phyloP scores from a whole-genome alignment of 73 alveolate species.

The Paramecium biaurelia region DNA sequence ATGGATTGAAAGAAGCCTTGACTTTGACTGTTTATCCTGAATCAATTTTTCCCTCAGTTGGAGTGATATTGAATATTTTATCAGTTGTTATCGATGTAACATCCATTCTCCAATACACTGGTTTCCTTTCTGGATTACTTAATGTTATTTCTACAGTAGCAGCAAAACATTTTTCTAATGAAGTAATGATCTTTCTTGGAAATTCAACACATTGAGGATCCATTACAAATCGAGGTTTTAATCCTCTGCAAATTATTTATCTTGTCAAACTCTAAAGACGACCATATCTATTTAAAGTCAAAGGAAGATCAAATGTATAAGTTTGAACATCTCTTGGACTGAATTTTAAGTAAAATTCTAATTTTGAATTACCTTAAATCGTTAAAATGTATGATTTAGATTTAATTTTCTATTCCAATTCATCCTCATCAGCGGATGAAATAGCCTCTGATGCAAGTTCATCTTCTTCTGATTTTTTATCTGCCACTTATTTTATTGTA shows the following conservation, averaged over 20 bases:
- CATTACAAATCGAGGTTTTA: conserved; percentile 87
- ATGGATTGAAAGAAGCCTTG: conserved; percentile 94
- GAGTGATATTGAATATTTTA: conserved; percentile 82
- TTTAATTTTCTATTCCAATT: conserved; percentile 73
- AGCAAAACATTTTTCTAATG: conserved; percentile 86
- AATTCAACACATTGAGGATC: conserved; percentile 80
- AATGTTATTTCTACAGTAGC: conserved; percentile 78
- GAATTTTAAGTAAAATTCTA: conserved; percentile 75
- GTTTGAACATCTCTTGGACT: conserved; percentile 89
- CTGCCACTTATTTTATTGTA: conserved; percentile 67
- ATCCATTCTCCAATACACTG: conserved; percentile 87
- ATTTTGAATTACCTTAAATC: conserved; percentile 63
- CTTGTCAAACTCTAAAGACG: conserved; percentile 85
- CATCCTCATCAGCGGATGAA: conserved; percentile 94
- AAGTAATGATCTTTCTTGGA: conserved; percentile 83
- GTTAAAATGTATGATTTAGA: conserved; percentile 77
- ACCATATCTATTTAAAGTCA: conserved; percentile 92
- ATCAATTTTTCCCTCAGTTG: conserved; percentile 88
- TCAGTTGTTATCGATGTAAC: conserved; percentile 68
- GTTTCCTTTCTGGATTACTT: conserved; percentile 84
- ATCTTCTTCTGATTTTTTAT: conserved; percentile 66
- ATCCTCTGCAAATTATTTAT: conserved; percentile 89
- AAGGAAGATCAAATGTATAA: conserved; percentile 87
- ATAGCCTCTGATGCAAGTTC: conserved; percentile 86
- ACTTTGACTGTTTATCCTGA: conserved; percentile 88